Conservation (phyloP, 208 protist genomes). For the Sergeia podlipaevii region DNA sequence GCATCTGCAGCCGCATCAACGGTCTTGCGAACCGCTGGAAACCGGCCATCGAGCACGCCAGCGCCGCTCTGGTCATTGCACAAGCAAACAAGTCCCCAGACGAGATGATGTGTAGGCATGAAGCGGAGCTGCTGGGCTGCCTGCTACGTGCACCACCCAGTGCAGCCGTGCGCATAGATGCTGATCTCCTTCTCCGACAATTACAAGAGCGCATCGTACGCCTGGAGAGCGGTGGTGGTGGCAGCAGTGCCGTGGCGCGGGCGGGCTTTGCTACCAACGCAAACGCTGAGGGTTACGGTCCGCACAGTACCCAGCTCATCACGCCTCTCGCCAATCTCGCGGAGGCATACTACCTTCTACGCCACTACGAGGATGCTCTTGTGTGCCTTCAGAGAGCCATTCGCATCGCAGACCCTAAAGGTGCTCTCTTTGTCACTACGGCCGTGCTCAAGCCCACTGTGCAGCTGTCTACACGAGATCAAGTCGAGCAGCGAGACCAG, state of each 20-base stretch:
- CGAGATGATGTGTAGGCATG: constrained; percentile 16
- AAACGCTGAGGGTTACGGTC: no score
- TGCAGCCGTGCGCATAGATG: constrained; percentile 25
- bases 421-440: constrained; percentile 34
- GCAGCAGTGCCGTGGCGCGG: constrained; percentile 1
- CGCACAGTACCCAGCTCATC: constrained; percentile 24
- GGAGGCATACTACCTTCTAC: constrained; percentile 44
- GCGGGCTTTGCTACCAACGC: no score
- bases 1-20: background rate
- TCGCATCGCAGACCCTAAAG: constrained; percentile 46
- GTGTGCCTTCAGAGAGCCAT: constrained; percentile 30
- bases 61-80: constrained; percentile 41
- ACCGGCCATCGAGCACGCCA: constrained; percentile 43
- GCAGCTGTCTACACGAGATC: constrained; percentile 25
- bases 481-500: constrained; percentile 18
- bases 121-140: constrained; percentile 31
- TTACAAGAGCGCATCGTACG: constrained; percentile 25
- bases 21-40: constrained; percentile 27
- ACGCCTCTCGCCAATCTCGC: constrained; percentile 40
- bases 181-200: constrained; percentile 11
- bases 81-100: constrained; percentile 25
- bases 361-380: constrained; percentile 21
- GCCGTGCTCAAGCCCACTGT: constrained; percentile 39
- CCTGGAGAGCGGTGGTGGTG: no score
- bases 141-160: constrained; percentile 36